Base-by-base conservation (phyloP, 495 filamentous ascomycete genomes). In the Bacidia gigantensis region DNA sequence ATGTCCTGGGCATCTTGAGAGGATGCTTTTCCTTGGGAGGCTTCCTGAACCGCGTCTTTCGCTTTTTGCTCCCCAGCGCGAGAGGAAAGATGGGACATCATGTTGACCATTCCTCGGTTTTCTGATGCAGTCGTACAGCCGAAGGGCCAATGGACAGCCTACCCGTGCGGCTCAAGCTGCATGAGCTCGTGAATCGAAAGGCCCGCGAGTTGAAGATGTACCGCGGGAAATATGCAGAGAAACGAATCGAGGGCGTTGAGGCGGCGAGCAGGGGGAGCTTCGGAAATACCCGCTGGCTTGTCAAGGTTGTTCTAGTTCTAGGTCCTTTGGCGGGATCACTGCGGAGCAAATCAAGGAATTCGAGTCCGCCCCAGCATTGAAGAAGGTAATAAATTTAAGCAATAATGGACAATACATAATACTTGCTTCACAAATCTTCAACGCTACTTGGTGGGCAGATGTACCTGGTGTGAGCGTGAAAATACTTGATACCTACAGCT, bases 1-100 rank as follows among this genome's bases (percentile, higher is more conserved):
- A 76, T 75, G 53, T 76, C 69, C 63, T 94, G 79, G 21, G 82
- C 81, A 43, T 77, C 78, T 21, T 84, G 78, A 20, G 86, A 71
- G n/a, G 77, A 77, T 46, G 87, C 78, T 21, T 62, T 64, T 62
- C 77, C 83, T 50, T 71, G 72, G 45, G 71, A 70, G 17, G 71
- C 62, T 47, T 47, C 44, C 57, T 89, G 85, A 44, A 88, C 68
- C 40, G 80, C 80, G 39, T 82, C 87, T 66, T 90, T 80, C 62
- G 79, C 70, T 74, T 85, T 90, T 64, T 85, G 77, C 73, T 93
- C 87, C n/a, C 59, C 60, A 18, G 54, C 50, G 38, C 62, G 62
- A 52, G 51, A 52, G 29, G 26, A 49, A 20, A 58, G 50, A 47
- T 60, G 47, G 41, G 60, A 55, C 58, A 60, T 48, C 62, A 61